A percentile compares a stretch with the other conserved stretches of the same genome.
These are phyloP conservation scores for Teratosphaeriaceae sp. DNA, from an alignment of 2,329 filamentous ascomycete genomes.

Conservation along the genomic window DNA sequence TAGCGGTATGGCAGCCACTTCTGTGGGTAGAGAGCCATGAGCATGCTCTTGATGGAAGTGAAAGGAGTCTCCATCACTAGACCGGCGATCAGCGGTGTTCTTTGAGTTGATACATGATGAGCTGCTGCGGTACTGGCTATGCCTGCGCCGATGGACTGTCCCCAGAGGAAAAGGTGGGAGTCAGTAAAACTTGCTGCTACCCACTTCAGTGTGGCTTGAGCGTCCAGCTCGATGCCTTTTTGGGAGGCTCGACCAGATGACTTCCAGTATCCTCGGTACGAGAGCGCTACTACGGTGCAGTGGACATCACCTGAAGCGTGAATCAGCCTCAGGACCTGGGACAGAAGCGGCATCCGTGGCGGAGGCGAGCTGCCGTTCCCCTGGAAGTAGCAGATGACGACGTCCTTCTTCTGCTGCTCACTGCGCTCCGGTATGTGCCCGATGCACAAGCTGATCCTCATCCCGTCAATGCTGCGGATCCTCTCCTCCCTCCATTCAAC, in stretches of 20 bases:
- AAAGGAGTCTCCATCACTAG: conserved; percentile 73
- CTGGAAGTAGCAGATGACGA: conserved; percentile 44
- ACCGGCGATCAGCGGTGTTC: conserved; percentile 30
- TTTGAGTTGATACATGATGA: conserved; percentile 34
- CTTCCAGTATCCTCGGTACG: conserved; percentile 70
- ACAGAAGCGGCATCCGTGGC: conserved; percentile 41
- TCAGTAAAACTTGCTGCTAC: conserved; percentile 40
- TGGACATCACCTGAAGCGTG: conserved; percentile 17
- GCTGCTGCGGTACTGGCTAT: conserved; percentile 59
- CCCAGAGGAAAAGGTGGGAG: conserved; percentile 57
- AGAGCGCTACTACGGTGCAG: conserved; percentile 42
- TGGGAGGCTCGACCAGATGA: conserved; percentile 66
- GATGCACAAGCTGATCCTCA: conserved; percentile 55
- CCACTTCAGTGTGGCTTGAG: conserved; percentile 59
- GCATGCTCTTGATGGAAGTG: conserved; percentile 62
- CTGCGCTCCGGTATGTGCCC: conserved; percentile 23
- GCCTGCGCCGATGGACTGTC: conserved; percentile 69
- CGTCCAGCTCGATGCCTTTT: conserved; percentile 61
- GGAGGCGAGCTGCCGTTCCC: conserved; percentile 43
- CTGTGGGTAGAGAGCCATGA: conserved; percentile 66
- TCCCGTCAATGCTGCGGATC: conserved; percentile 57
- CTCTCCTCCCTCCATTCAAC: conserved; percentile 62
- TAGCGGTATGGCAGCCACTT: conserved; percentile 74
- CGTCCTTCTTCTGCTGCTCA: conserved; percentile 14
- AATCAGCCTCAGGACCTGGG: conserved; percentile 39